Evolutionary conservation across 2,329 filamentous ascomycete genomes (phyloP).

Genomic region (Mycosphaerella arachidis): DNA sequence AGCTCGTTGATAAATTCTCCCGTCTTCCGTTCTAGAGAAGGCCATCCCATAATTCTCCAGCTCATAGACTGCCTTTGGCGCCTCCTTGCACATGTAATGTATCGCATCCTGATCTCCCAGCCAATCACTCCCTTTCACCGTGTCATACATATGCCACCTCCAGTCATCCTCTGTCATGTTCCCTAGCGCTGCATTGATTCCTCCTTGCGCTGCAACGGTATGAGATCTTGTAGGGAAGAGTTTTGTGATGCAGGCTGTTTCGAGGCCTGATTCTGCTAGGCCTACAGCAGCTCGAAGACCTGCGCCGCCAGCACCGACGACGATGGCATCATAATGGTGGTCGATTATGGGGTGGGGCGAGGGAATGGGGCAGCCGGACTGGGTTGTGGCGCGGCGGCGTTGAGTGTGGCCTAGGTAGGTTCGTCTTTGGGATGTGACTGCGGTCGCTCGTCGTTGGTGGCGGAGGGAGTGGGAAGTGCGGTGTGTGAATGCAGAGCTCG

Average conservation of each 20-base stretch:
- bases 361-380: slow-evolving; percentile 16
- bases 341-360: slow-evolving; percentile 88
- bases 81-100: slow-evolving; percentile 57
- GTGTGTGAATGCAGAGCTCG: slow-evolving; percentile 3
- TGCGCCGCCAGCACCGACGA: slow-evolving; percentile 55
- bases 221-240: slow-evolving; percentile 59
- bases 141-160: slow-evolving; percentile 59
- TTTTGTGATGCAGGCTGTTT: slow-evolving; percentile 62
- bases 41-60: slow-evolving; percentile 54
- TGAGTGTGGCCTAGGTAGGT: slow-evolving; percentile 23
- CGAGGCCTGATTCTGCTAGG: slow-evolving; percentile 59
- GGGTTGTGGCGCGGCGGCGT: slow-evolving; percentile 27
- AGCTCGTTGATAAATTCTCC: slow-evolving; percentile 47
- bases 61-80: slow-evolving; percentile 51
- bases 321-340: slow-evolving; percentile 77
- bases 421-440: slow-evolving; percentile 14
- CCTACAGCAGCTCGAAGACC: slow-evolving; percentile 61
- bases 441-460: slow-evolving; percentile 3
- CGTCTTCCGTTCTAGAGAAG: slow-evolving; percentile 45
- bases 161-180: slow-evolving; percentile 55
- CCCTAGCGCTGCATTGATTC: slow-evolving; percentile 57
- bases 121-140: slow-evolving; percentile 57
- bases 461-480: slow-evolving; percentile 8
- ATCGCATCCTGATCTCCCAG: slow-evolving; percentile 57
- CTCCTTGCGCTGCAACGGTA: slow-evolving; percentile 63